Conservation (phyloP, 2,329 filamentous ascomycete species). For the Penicillium capsulatum region DNA sequence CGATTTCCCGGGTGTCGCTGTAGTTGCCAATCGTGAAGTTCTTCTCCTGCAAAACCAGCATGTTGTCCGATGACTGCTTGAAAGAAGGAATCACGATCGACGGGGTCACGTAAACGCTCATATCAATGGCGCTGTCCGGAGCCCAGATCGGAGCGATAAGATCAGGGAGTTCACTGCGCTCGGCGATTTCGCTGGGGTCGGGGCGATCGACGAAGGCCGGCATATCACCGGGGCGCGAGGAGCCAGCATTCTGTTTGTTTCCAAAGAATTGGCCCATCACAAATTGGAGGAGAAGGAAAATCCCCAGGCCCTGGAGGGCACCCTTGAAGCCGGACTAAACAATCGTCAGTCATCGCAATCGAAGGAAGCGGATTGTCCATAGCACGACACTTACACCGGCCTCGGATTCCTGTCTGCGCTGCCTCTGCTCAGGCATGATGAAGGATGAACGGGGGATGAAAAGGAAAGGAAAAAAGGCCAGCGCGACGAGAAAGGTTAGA, state of each 20-base stretch:
- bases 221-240: conserved; percentile 41
- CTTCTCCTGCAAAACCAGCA: conserved; percentile 73
- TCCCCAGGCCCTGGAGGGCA: conserved; percentile 53
- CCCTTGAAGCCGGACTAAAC: conserved; percentile 41
- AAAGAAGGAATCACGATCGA: conserved; percentile 64
- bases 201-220: conserved; percentile 64
- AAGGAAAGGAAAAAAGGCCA: conserved; percentile 12
- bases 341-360: conserved; percentile 20
- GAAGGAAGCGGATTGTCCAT: background rate
- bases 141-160: conserved; percentile 90
- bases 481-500: conserved; percentile 11
- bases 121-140: conserved; percentile 70
- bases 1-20: conserved; percentile 70
- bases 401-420: conserved; percentile 34
- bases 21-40: conserved; percentile 74
- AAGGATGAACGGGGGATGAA: conserved; percentile 9
- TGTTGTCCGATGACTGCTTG: conserved; percentile 57
- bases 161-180: conserved; percentile 51
- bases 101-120: conserved; percentile 78
- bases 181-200: conserved; percentile 37
- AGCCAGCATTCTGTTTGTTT: conserved; percentile 28
- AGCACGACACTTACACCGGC: conserved; percentile 25
- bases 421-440: conserved; percentile 40
- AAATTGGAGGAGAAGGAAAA: conserved; percentile 58
- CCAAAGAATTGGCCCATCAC: conserved; percentile 55